Base-by-base conservation (phyloP, 768 basidiomycete genomes). In the Suillus hirtellus region DNA sequence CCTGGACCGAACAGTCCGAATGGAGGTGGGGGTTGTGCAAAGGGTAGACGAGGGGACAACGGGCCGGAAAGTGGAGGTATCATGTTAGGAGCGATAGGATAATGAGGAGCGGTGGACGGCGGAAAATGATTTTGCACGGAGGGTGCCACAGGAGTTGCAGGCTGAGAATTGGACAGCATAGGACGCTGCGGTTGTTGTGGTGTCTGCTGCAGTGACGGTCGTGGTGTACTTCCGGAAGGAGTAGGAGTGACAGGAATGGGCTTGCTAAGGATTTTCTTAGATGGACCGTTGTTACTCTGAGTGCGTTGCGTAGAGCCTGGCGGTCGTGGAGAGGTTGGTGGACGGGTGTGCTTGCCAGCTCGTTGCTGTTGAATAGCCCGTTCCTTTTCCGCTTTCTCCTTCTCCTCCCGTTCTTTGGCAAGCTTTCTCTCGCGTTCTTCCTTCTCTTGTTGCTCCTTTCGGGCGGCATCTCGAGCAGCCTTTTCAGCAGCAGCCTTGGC, bases 391-490 rank as follows among this genome's bases (percentile, higher is more conserved):
- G 80, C 81, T 61, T 84, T 84, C 61, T 86, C 88, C 62, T 85
- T 84, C 59, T 86, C 88, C 56, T 82, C 83, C 64, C 86, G 85
- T 74, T 89, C 89, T 67, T 84, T 88, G 60, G 83, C 81, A 63
- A 84, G 76, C 59, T 85, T 88, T 73, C 85, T 84, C 68, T 86
- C 85, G 63, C 89, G 88, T 65, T 90, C 90, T 69, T 84, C 85
- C 72, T 82, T 85, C 65, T 85, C 86, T 82, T 69, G 79, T 60
- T 82, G 79, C 60, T 84, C 81, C 59, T 77, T 79, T 67, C 69
- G 72, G 12, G 68, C 75, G 55, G 70, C 67, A 64, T 77, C 78
- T 37, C 76, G 77, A 59, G 75, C 75, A 17, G 77, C 84, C 58
- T 83, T 80, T 60, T 88, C 87, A 46, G 76, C 76, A 54, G 80